These are phyloP conservation scores for Kwoniella heveanensis DNA, from an alignment of 768 basidiomycete species.

Conservation along the genomic window DNA sequence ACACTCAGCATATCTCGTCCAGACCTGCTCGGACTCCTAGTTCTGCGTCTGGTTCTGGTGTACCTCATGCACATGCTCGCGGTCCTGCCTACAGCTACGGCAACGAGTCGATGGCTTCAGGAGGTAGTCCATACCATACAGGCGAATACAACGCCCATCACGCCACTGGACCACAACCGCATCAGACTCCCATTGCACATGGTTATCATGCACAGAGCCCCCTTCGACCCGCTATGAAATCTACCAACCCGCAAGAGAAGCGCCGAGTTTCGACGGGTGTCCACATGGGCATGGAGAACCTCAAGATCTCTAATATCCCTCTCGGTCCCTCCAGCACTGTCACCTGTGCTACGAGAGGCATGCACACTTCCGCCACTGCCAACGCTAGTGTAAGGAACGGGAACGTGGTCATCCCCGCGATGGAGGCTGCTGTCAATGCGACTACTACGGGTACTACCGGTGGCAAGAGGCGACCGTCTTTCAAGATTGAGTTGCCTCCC, in stretches of 20 bases:
- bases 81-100: not conserved
- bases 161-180: not conserved
- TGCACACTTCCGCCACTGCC: not conserved
- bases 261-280: conserved; percentile 1
- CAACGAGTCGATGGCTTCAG: not conserved
- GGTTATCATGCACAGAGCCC: not conserved
- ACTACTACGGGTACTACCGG: not conserved
- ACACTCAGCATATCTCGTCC: conserved; percentile 7
- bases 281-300: conserved; percentile 3
- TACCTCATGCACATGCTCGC: not conserved
- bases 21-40: not conserved
- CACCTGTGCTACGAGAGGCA: not conserved
- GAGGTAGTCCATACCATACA: conserved; percentile 1
- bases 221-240: conserved; percentile 15
- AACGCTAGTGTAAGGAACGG: not conserved
- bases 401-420: not conserved
- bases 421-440: not conserved
- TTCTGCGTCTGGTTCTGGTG: too few species aligned
- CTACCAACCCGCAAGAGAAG: conserved; percentile 13
- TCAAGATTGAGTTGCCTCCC: conserved; percentile 30
- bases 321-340: conserved; percentile 4
- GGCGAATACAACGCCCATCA: not conserved
- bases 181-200: too few species aligned
- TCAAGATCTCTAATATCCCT: conserved; percentile 26
- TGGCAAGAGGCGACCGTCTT: conserved; percentile 23